Conservation (phyloP, 2,329 filamentous ascomycete genomes). For the Sphaerostilbella broomeana region DNA sequence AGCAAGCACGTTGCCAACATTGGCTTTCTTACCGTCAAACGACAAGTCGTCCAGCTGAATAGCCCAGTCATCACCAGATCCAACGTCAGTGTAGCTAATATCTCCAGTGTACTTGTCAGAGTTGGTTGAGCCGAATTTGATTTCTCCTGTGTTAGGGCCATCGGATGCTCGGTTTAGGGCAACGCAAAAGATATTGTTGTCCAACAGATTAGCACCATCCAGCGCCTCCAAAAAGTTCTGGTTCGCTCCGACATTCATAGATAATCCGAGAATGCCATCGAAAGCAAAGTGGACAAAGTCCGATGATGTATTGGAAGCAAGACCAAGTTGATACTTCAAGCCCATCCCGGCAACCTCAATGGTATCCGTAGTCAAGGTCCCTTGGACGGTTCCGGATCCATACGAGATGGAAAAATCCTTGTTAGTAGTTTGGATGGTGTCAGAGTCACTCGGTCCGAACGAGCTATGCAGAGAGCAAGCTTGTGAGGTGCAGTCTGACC, state of each 20-base stretch:
- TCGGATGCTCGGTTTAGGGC: slow-evolving; percentile 62
- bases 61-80: slow-evolving; percentile 59
- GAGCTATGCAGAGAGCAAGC: slow-evolving; percentile 65
- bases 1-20: slow-evolving; percentile 51
- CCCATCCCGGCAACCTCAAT: slow-evolving; percentile 60
- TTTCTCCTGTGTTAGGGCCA: slow-evolving; percentile 62
- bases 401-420: slow-evolving; percentile 63
- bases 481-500: slow-evolving; percentile 55
- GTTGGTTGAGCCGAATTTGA: slow-evolving; percentile 70
- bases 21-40: slow-evolving; percentile 52
- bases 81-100: slow-evolving; percentile 57
- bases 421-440: slow-evolving; percentile 48
- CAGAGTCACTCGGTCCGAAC: slow-evolving; percentile 61
- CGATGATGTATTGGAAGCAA: slow-evolving; percentile 63
- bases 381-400: slow-evolving; percentile 68
- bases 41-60: slow-evolving; percentile 61
- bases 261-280: slow-evolving; percentile 79
- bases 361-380: slow-evolving; percentile 59
- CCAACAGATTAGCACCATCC: slow-evolving; percentile 47
- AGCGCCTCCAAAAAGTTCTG: slow-evolving; percentile 64
- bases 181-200: slow-evolving; percentile 62
- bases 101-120: slow-evolving; percentile 58
- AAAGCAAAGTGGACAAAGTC: slow-evolving; percentile 76
- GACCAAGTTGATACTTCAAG: slow-evolving; percentile 61
- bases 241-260: slow-evolving; percentile 51